Base-by-base conservation (phyloP, 306 rosid species). In the Vigna angularis region DNA sequence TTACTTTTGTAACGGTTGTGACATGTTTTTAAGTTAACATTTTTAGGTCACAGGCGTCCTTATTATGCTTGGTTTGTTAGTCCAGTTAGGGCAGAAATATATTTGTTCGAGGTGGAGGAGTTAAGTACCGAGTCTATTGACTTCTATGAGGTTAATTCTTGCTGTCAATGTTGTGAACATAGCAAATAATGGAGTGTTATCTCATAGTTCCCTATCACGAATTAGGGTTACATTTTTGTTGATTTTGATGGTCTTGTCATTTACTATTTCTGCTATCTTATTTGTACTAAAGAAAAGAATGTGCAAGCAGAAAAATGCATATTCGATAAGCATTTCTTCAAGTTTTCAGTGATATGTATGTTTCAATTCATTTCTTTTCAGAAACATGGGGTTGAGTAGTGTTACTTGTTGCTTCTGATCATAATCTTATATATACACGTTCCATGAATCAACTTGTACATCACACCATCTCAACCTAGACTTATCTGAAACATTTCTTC, bases 1-100 rank as follows among this genome's bases (percentile, higher is more conserved):
- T 30, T 78, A 34, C 79, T 79, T 79, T 72, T 68, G 64, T 79
- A 64, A 28, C 7, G 44, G 67, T 83, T 53, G 20, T 83, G 53
- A 40, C 53, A 4, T 57, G 55, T 63, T 55, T 73, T 36, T 17
- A 12, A 51, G 42, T 18, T 7, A 58, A 64, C 10, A 14, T 32
- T 76, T 83, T 6, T 42, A 55, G 47, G 80, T 73, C 47, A 49
- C 44, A 28, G 2, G 57, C 6, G 57, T 6, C 32, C 11, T 5
- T 61, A 36, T 67, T 75, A 38, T 58, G 53, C 56, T 71, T 5
- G 66, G 53, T 57, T 65, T 57, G 57, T 57, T 76, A 57, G 45
- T 66, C 62, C 48, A 5, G 66, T 67, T 70, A 64, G 72, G 70
- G 22, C 36, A 76, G 71, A 30, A 15, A 61, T 22, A 4, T 62